Conservation (phyloP, 2,329 filamentous ascomycete genomes). For the Myriosclerotinia curreyana region DNA sequence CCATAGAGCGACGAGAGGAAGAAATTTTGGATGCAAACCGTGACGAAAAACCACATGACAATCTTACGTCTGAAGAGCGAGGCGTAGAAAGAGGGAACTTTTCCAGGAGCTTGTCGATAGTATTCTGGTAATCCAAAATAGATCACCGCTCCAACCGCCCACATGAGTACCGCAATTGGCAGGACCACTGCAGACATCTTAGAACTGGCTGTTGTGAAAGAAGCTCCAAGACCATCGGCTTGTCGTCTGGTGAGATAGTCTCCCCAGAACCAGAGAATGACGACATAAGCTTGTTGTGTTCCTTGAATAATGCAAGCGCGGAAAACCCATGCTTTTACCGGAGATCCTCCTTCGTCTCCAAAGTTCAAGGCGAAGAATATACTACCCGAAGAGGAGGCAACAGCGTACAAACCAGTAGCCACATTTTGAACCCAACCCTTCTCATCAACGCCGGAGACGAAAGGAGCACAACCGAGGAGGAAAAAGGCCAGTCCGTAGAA, state of each 20-base stretch:
- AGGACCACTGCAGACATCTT: constrained; percentile 49
- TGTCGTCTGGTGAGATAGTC: constrained; percentile 40
- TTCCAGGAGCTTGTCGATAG: constrained; percentile 62
- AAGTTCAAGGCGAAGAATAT: constrained; percentile 68
- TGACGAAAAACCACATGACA: constrained; percentile 64
- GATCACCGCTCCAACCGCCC: constrained; percentile 53
- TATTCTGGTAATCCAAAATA: constrained; percentile 63
- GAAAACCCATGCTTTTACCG: constrained; percentile 64
- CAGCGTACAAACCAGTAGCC: constrained; percentile 59
- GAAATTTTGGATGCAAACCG: constrained; percentile 46
- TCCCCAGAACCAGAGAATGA: constrained; percentile 66
- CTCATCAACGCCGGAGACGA: constrained; percentile 40
- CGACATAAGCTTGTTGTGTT: constrained; percentile 63
- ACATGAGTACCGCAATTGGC: constrained; percentile 57
- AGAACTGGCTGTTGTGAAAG: constrained; percentile 44
- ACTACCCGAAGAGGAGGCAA: constrained; percentile 60
- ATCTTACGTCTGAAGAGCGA: constrained; percentile 61
- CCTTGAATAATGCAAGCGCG: constrained; percentile 64
- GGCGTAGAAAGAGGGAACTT: constrained; percentile 63
- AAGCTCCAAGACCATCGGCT: constrained; percentile 38
- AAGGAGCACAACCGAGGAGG: constrained; percentile 61
- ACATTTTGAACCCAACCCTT: constrained; percentile 52
- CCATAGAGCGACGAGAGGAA: constrained; percentile 59
- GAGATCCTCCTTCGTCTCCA: constrained; percentile 59
- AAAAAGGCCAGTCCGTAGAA: constrained; percentile 59